Evolutionary conservation across 192 early-diverging fungal genomes (phyloP).

Genomic region (Coemansia sp.): DNA sequence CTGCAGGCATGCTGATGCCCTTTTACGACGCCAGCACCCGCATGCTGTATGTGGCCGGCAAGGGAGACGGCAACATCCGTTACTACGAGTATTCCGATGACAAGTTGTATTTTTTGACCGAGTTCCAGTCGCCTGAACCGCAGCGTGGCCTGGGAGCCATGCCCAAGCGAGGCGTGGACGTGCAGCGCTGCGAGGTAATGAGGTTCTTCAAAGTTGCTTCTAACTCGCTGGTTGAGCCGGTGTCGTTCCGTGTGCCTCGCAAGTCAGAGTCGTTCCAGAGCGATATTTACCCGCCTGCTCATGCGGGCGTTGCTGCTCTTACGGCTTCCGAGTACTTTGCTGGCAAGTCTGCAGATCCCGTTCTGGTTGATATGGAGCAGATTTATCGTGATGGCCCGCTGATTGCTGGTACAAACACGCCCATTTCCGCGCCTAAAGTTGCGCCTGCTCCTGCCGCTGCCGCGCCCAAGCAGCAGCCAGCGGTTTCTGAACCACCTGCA

Average conservation of each 20-base stretch:
- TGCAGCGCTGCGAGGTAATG: conserved; percentile 86
- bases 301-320: conserved; percentile 76
- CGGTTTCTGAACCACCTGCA: neutral
- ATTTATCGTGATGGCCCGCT: conserved; percentile 30
- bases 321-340: conserved; percentile 90
- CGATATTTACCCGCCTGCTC: conserved; percentile 89
- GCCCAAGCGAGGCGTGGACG: conserved; percentile 88
- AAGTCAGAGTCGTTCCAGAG: conserved; percentile 95
- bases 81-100: conserved; percentile 98
- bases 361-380: conserved; percentile 37
- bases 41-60: conserved; percentile 93
- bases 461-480: neutral
- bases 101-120: conserved; percentile 80
- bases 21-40: conserved; percentile 89
- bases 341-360: conserved; percentile 81
- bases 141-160: conserved; percentile 91
- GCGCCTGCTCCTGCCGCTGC: neutral
- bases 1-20: conserved; percentile 95
- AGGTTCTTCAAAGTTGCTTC: conserved; percentile 89
- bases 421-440: neutral
- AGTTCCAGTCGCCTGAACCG: conserved; percentile 86
- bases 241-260: conserved; percentile 94
- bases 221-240: conserved; percentile 85
- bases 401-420: conserved; percentile 21
- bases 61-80: conserved; percentile 98